Conservation (phyloP, 805 yeast genomes). For the Metschnikowia reukaufii region DNA sequence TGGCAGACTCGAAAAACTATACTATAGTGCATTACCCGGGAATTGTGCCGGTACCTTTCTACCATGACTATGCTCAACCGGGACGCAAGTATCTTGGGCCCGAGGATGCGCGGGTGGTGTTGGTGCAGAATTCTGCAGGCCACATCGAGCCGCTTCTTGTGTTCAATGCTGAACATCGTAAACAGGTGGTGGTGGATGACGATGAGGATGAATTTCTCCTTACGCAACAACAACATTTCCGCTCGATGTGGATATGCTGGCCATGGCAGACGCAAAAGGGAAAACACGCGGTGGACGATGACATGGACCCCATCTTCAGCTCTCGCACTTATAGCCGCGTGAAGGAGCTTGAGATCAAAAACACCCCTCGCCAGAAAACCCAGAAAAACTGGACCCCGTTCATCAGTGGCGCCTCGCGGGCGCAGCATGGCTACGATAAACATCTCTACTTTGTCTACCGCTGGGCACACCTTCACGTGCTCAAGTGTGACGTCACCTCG, state of each 20-base stretch:
- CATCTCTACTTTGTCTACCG: slow-evolving; percentile 33
- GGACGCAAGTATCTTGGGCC: slow-evolving; percentile 40
- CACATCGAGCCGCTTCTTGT: slow-evolving; percentile 48
- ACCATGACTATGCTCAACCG: slow-evolving; percentile 14
- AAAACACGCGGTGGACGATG: slow-evolving; percentile 5
- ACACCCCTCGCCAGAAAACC: slow-evolving; percentile 14
- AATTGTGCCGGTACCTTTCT: slow-evolving; percentile 15
- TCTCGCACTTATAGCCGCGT: slow-evolving; percentile 7
- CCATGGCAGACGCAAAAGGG: slow-evolving; percentile 20
- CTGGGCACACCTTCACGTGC: slow-evolving; percentile 33
- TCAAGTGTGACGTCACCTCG: slow-evolving; percentile 26
- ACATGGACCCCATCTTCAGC: slow-evolving; percentile 1
- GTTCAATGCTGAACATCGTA: slow-evolving; percentile 35
- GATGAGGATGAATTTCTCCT: slow-evolving; percentile 12
- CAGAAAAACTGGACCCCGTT: slow-evolving; percentile 44
- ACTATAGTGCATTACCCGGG: slow-evolving; percentile 12
- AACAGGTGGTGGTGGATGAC: slow-evolving; percentile 9
- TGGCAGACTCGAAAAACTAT: slow-evolving; percentile 6
- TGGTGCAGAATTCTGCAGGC: slow-evolving; percentile 33
- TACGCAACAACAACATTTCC: slow-evolving; percentile 2
- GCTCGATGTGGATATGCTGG: slow-evolving; percentile 17
- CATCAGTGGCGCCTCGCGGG: slow-evolving; percentile 26
- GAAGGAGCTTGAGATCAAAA: slow-evolving; percentile 15
- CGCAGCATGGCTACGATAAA: slow-evolving; percentile 25
- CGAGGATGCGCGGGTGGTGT: slow-evolving; percentile 49